These are phyloP conservation scores for Sonneratia caseolaris DNA, from an alignment of 345 rosid species.

Conservation along the genomic window DNA sequence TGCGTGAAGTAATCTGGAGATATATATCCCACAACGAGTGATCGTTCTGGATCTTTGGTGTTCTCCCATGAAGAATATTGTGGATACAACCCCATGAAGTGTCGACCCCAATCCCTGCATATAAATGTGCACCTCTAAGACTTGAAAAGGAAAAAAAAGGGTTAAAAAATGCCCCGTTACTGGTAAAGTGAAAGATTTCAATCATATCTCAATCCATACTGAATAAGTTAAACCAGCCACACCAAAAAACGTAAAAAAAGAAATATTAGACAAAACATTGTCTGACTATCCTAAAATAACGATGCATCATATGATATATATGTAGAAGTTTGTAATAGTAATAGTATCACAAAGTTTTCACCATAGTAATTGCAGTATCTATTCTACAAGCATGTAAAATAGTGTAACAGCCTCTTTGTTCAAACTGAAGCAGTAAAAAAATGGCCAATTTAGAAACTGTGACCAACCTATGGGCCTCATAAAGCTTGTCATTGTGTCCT, in stretches of 20 bases:
- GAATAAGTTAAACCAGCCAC: not conserved
- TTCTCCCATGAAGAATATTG: slow-evolving; percentile 88
- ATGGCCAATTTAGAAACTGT: not conserved
- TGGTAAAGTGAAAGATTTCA: not conserved
- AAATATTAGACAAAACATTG: not conserved
- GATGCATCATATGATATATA: not conserved
- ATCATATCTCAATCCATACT: not conserved
- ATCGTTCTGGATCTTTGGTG: slow-evolving; percentile 73
- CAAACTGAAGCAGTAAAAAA: not conserved
- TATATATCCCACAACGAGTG: slow-evolving; percentile 81
- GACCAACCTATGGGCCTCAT: slow-evolving; percentile 87
- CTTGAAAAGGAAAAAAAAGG: not conserved
- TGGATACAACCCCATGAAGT: slow-evolving; percentile 70
- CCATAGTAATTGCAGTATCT: not conserved
- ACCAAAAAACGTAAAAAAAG: not conserved
- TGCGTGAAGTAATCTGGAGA: slow-evolving; percentile 99
- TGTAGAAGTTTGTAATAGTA: no score
- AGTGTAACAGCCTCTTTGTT: not conserved
- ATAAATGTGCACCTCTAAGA: slow-evolving; percentile 5
- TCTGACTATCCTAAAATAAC: not conserved
- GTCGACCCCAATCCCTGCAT: slow-evolving; percentile 98
- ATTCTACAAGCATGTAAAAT: not conserved
- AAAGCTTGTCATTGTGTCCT: slow-evolving; percentile 83
- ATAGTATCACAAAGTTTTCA: not conserved
- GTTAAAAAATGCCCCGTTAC: not conserved